Base-by-base conservation (phyloP, 208 protist genomes). In the Zelonia costaricensis region DNA sequence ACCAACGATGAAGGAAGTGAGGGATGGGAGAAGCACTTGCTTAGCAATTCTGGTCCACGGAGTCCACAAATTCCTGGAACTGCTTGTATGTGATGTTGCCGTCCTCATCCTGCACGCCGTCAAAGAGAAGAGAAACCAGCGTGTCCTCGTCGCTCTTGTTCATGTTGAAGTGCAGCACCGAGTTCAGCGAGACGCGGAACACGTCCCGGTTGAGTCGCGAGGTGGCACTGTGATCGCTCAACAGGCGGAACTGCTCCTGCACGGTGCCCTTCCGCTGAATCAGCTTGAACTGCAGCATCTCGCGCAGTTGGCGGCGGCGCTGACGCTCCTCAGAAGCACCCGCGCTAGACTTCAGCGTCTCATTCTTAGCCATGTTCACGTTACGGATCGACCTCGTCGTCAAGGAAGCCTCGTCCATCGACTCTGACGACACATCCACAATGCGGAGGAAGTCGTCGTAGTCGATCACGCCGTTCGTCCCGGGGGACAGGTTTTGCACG, bases 41-140 rank as follows among this genome's bases (percentile, higher is more conserved):
- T 23, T 22, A 48, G 45, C 31, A 64, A 31, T 39, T 54, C 3
- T 52, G 15, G 33, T 65, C 68, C 36, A 69, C 57, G 18, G 42
- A 75, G 28, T 93, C 84, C 28, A 87, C 71, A 70, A 95, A 95
- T 18, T 91, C 86, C 30, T 93, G 86, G 65, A 95, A 95, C 43
- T 92, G 84, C 40, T 86, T 91, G 77, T 85, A 93, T 1, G 82
- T 92, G 13, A 95, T 92, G 20, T 92, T 83, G 25, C 82, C 81
- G 40, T 93, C 87, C 42, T 74, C 83, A 46, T 95, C 86, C 53
- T 82, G 80, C 6, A 84, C 76, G 18, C 80, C 76, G 46, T 95
- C 91, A 72, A 97, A 97, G 23, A 97, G 73, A 46, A 94, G 78
- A 15, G 73, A 76, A 8, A 95, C 85, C 36, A 95, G 62, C 60